Conservation (phyloP, 805 yeast species). For the Candida xyloterini region DNA sequence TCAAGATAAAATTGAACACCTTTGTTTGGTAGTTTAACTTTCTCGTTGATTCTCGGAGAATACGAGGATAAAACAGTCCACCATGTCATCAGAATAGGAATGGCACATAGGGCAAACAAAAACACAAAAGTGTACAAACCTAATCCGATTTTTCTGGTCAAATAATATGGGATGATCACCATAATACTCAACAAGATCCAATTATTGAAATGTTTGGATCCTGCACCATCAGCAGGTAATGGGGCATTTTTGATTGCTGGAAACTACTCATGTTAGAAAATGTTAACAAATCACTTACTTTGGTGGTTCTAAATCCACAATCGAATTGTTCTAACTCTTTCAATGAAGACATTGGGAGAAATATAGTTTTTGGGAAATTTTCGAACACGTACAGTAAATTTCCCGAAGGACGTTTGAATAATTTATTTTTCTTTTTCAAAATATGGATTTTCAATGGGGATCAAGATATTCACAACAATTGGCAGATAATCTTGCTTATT, state of each 20-base stretch:
- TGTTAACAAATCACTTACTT: constrained; percentile 30
- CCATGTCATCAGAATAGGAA: constrained; percentile 77
- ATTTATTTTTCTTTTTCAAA: neutral
- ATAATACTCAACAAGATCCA: constrained; percentile 46
- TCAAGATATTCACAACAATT: constrained; percentile 2
- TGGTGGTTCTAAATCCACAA: constrained; percentile 52
- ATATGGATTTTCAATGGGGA: constrained; percentile 7
- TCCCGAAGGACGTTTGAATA: neutral
- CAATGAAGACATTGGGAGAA: constrained; percentile 12
- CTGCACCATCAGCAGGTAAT: constrained; percentile 89
- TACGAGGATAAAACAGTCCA: constrained; percentile 78
- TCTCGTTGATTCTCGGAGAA: constrained; percentile 79
- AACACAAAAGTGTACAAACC: constrained; percentile 68
- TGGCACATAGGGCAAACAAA: constrained; percentile 47
- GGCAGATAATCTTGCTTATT: constrained; percentile 18
- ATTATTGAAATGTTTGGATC: constrained; percentile 73
- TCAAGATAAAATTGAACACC: constrained; percentile 79
- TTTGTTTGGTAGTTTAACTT: constrained; percentile 68
- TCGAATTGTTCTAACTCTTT: constrained; percentile 28
- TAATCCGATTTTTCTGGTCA: constrained; percentile 64
- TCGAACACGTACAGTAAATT: constrained; percentile 10
- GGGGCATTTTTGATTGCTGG: constrained; percentile 86
- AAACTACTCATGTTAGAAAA: constrained; percentile 25
- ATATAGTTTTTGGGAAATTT: neutral
- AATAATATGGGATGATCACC: constrained; percentile 56